These are phyloP conservation scores for Coemansia sp. DNA, from an alignment of 192 early-diverging fungal species.

Conservation along the genomic window DNA sequence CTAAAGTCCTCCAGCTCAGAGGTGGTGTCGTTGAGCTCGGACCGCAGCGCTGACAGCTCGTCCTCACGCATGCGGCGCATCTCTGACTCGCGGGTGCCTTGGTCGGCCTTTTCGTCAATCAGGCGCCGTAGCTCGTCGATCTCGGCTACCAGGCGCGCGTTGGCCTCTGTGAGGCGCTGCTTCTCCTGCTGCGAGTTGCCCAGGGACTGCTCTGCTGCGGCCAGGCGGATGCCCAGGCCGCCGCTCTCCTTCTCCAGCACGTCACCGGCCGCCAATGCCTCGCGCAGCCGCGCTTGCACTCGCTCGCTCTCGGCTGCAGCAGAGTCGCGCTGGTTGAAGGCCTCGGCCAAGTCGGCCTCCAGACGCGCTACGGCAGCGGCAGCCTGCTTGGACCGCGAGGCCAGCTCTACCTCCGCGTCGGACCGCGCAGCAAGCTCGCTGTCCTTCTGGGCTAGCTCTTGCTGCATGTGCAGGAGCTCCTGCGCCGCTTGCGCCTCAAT, in stretches of 20 bases:
- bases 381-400: conserved; percentile 16
- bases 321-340: conserved; percentile 6
- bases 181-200: conserved; percentile 36
- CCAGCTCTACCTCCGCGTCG: conserved; percentile 16
- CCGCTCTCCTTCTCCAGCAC: conserved; percentile 59
- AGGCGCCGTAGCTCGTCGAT: conserved; percentile 54
- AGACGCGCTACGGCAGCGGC: conserved; percentile 13
- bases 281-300: conserved; percentile 16
- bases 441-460: conserved; percentile 19
- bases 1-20: conserved; percentile 58
- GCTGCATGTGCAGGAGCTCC: conserved; percentile 22
- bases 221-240: conserved; percentile 61
- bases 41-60: conserved; percentile 56
- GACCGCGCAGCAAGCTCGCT: conserved; percentile 20
- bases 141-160: conserved; percentile 51
- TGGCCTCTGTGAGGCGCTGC: conserved; percentile 32
- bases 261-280: conserved; percentile 23
- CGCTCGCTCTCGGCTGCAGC: conserved; percentile 8
- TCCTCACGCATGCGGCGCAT: conserved; percentile 60
- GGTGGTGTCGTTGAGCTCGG: conserved; percentile 51
- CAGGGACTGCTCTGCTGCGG: conserved; percentile 51
- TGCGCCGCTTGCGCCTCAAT: conserved; percentile 21
- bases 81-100: conserved; percentile 59
- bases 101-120: conserved; percentile 62
- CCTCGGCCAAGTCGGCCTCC: conserved; percentile 19